These are phyloP conservation scores for Myxozyma nipponensis DNA, from an alignment of 805 yeast species.

Conservation along the genomic window DNA sequence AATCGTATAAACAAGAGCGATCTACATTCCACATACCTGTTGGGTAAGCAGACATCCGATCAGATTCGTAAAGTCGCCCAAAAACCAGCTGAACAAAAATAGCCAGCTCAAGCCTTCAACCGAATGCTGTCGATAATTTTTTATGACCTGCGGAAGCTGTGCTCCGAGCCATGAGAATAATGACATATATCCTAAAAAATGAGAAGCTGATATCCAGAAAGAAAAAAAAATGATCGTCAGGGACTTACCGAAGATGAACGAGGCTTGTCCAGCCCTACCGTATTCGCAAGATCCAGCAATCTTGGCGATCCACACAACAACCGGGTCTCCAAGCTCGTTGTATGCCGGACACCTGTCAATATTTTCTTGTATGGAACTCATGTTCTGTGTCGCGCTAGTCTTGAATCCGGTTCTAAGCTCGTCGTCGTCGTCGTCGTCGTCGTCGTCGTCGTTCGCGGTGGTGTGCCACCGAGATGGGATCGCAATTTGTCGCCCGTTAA, in stretches of 20 bases:
- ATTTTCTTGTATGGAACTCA: no score
- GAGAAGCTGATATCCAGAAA: no score
- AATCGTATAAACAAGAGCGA: no score
- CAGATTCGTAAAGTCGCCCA: constrained; percentile 59
- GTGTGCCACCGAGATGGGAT: no score
- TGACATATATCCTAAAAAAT: constrained; percentile 28
- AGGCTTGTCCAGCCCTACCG: constrained; percentile 30
- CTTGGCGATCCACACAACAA: constrained; percentile 31
- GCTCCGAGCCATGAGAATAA: constrained; percentile 59
- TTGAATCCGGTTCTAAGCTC: no score
- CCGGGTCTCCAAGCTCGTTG: constrained; percentile 23
- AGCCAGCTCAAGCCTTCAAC: constrained; percentile 65
- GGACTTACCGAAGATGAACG: constrained; percentile 29
- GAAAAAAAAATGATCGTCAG: no score
- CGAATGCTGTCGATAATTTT: constrained; percentile 55
- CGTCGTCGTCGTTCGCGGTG: no score
- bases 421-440: no score
- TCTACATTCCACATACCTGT: constrained; percentile 43
- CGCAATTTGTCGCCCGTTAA: no score
- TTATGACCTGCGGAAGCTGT: constrained; percentile 64
- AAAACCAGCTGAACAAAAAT: constrained; percentile 60
- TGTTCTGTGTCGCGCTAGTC: no score
- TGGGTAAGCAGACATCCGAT: constrained; percentile 70
- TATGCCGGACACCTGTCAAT: constrained; percentile 1
- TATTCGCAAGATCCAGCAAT: constrained; percentile 33